These are phyloP conservation scores for Zoysia matrella DNA, from an alignment of 202 grass and related monocot genomes.

Conservation along the genomic window DNA sequence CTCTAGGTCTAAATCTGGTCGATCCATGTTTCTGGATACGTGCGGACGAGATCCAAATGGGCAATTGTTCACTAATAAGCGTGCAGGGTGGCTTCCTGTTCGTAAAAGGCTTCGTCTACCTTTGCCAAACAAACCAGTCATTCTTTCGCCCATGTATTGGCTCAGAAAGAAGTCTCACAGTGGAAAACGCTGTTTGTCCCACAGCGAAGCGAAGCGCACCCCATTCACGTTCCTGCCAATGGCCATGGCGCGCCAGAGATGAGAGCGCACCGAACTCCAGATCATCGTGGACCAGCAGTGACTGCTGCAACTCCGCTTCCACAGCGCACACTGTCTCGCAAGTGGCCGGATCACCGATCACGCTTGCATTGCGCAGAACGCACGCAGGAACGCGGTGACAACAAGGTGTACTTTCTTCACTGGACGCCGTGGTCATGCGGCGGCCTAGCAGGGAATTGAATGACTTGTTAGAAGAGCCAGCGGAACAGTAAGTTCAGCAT, in stretches of 20 bases:
- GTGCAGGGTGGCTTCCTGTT: no score
- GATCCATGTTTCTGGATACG: background rate
- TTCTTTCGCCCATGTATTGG: no score
- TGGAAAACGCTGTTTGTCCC: background rate
- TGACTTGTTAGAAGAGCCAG: background rate
- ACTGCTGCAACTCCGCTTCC: background rate
- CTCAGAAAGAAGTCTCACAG: background rate
- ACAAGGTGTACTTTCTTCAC: background rate
- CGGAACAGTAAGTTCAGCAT: background rate
- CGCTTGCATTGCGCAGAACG: no score
- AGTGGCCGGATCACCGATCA: background rate
- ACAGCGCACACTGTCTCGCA: background rate
- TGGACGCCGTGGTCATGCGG: background rate
- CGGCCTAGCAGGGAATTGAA: background rate
- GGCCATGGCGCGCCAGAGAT: background rate
- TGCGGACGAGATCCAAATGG: no score
- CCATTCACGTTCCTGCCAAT: background rate
- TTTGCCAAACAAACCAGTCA: no score
- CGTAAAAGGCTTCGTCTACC: no score
- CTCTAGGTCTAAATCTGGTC: background rate
- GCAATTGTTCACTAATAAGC: no score
- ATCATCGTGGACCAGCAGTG: background rate
- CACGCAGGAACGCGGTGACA: background rate
- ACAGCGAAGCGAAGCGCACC: background rate
- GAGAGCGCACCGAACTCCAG: background rate